Evolutionary conservation across 2,329 filamentous ascomycete species (phyloP).

Genomic region (Trichoderma cornu-damae): DNA sequence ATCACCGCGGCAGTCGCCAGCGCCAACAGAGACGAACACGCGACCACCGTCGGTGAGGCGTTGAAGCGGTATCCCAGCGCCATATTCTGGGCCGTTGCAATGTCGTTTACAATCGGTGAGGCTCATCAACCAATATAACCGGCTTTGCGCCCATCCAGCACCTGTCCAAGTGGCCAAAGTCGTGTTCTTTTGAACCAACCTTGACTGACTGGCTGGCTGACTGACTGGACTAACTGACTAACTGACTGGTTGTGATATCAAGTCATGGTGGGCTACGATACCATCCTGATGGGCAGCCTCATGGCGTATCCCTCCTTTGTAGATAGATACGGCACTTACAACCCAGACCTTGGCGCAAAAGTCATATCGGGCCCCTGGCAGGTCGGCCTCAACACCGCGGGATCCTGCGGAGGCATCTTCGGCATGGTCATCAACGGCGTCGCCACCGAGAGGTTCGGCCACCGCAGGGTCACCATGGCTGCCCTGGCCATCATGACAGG

Average conservation of each 20-base stretch:
- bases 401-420: conserved; percentile 37
- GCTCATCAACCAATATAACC: not conserved
- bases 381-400: conserved; percentile 39
- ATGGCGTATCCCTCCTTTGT: conserved; percentile 33
- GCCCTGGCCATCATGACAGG: conserved; percentile 36
- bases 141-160: too few species aligned
- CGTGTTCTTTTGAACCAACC: too few species aligned
- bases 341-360: conserved; percentile 20
- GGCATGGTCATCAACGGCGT: conserved; percentile 23
- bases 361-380: conserved; percentile 44
- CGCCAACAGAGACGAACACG: conserved; percentile 25
- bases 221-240: not conserved
- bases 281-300: conserved; percentile 30
- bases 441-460: conserved; percentile 22
- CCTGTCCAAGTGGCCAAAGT: not conserved
- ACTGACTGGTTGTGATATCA: conserved; percentile 10
- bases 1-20: conserved; percentile 16
- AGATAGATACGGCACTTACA: conserved; percentile 24
- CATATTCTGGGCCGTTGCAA: conserved; percentile 30
- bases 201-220: too few species aligned
- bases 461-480: conserved; percentile 48
- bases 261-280: conserved; percentile 37
- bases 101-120: conserved; percentile 22
- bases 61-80: conserved; percentile 28
- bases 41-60: conserved; percentile 23